Base-by-base conservation (phyloP, 2,329 filamentous ascomycete species). In the Thelonectria blattea region DNA sequence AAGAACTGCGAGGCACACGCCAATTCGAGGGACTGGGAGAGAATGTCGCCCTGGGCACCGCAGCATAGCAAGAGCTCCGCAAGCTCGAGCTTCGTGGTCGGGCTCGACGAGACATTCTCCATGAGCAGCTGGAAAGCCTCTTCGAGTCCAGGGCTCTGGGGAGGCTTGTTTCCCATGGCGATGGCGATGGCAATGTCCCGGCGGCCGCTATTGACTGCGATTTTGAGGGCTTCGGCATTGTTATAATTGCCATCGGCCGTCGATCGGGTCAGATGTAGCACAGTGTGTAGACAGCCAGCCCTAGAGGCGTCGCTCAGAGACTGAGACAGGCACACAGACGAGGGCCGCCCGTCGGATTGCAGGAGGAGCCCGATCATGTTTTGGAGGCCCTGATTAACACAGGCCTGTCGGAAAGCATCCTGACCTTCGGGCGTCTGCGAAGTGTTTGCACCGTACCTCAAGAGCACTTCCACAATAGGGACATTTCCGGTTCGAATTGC, bases 61-160 rank as follows among this genome's bases (percentile, higher is more conserved):
- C 83, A 85, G 54, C 85, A 87, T 2, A 89, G 76, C 1, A 89
- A 68, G 3, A 86, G 73, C 67, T 88, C 85, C 0, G 82, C 77
- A 62, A 88, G 74, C 2, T 78, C 78, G 43, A 84, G 72, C 66
- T 83, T 86, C 32, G 81, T 79, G 30, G 79, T 77, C 0, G 81
- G 79, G 6, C 77, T 78, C 17, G 85, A 76, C 2, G 79, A 78
- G 2, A 78, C 69, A 50, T 82, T 79, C 1, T 76, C 70, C 59
- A 83, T 78, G 1, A 87, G 73, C 5, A 77, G 69, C 2, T 75
- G 74, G 42, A 88, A 84, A 11, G 83, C 82, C 22, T 81, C 78
- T 55, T 83, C 80, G 3, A 88, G 71, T 0, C 78, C 78, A 0
- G 76, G 75, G 2, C 77, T 75, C 15, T 78, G 75, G 1, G 86